A percentile compares a stretch with the other conserved stretches of the same genome.
Conservation (phyloP, 2,329 filamentous ascomycete genomes). For the Albophoma yamanashiensis region DNA sequence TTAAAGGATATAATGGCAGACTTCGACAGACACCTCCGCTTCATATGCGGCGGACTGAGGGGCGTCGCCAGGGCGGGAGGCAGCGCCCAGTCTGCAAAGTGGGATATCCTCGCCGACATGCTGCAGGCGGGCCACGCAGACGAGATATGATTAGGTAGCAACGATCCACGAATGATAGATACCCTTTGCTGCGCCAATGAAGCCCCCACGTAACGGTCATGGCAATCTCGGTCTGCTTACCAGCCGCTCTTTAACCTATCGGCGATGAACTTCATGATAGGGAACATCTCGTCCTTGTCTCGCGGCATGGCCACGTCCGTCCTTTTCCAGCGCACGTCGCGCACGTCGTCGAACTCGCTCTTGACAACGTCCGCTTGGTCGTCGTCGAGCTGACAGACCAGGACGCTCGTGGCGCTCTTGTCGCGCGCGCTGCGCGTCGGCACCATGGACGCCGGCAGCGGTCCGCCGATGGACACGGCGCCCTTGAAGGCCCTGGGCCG, state of each 20-base stretch:
- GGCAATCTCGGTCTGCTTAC: slow-evolving; percentile 1
- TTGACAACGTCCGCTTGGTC: slow-evolving; percentile 54
- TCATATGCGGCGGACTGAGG: slow-evolving; percentile 62
- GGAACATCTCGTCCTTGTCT: slow-evolving; percentile 74
- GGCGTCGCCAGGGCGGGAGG: slow-evolving; percentile 66
- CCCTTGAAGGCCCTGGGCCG: slow-evolving; percentile 34
- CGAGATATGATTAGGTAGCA: slow-evolving; percentile 10
- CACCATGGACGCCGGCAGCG: slow-evolving; percentile 41
- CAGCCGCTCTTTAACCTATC: slow-evolving; percentile 39
- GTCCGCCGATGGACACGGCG: slow-evolving; percentile 52
- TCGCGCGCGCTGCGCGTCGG: slow-evolving; percentile 29
- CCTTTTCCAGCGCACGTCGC: slow-evolving; percentile 59
- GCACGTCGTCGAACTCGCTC: slow-evolving; percentile 54
- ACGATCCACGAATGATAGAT: slow-evolving; percentile 13
- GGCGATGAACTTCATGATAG: slow-evolving; percentile 77
- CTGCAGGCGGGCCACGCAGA: slow-evolving; percentile 42
- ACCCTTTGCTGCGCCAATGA: slow-evolving; percentile 6
- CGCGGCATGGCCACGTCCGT: slow-evolving; percentile 72
- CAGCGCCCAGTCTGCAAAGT: slow-evolving; percentile 47
- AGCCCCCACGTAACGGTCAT: not conserved
- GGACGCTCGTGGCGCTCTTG: slow-evolving; percentile 52
- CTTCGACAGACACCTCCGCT: slow-evolving; percentile 56
- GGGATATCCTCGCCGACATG: slow-evolving; percentile 76
- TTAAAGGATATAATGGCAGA: slow-evolving; percentile 48
- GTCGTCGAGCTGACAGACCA: slow-evolving; percentile 51